Conservation (phyloP, 2,329 filamentous ascomycete species). For the Talaromyces sp. region DNA sequence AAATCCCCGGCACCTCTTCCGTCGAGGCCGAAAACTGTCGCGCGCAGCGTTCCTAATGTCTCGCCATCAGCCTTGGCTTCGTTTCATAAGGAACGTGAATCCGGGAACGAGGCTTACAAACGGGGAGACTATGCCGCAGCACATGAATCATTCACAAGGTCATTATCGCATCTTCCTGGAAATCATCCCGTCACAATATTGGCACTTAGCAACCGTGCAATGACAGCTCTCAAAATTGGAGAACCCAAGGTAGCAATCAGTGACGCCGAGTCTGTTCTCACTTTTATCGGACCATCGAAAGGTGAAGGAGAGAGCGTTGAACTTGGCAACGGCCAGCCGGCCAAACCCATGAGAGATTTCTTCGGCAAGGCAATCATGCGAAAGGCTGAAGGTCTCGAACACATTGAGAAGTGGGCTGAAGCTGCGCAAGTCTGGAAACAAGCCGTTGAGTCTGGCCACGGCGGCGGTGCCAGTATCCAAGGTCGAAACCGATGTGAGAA, state of each 20-base stretch:
- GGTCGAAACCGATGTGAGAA: slow-evolving; percentile 87
- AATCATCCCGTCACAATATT: slow-evolving; percentile 80
- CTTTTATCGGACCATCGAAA: slow-evolving; percentile 70
- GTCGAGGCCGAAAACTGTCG: slow-evolving; percentile 42
- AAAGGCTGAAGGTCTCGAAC: slow-evolving; percentile 91
- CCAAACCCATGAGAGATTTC: slow-evolving; percentile 85
- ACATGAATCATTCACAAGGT: slow-evolving; percentile 73
- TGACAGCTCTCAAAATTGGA: slow-evolving; percentile 86
- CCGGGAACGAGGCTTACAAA: slow-evolving; percentile 87
- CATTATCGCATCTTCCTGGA: slow-evolving; percentile 67
- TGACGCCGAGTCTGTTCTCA: slow-evolving; percentile 76
- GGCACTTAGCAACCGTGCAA: slow-evolving; percentile 83
- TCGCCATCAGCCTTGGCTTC: slow-evolving; percentile 65
- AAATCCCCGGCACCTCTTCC: slow-evolving; percentile 43
- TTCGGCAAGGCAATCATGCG: slow-evolving; percentile 90
- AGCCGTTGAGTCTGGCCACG: slow-evolving; percentile 78
- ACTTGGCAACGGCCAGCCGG: slow-evolving; percentile 57
- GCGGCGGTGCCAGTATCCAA: slow-evolving; percentile 76
- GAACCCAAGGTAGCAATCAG: slow-evolving; percentile 81
- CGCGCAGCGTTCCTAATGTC: slow-evolving; percentile 56
- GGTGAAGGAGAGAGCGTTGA: slow-evolving; percentile 78
- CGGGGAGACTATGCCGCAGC: slow-evolving; percentile 86
- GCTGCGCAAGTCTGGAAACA: slow-evolving; percentile 74
- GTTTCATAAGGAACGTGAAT: slow-evolving; percentile 72
- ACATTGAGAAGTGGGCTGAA: slow-evolving; percentile 90